phyloP scores from a whole-genome alignment of 176 grass and related monocot genomes.

The Paspalum notatum region DNA sequence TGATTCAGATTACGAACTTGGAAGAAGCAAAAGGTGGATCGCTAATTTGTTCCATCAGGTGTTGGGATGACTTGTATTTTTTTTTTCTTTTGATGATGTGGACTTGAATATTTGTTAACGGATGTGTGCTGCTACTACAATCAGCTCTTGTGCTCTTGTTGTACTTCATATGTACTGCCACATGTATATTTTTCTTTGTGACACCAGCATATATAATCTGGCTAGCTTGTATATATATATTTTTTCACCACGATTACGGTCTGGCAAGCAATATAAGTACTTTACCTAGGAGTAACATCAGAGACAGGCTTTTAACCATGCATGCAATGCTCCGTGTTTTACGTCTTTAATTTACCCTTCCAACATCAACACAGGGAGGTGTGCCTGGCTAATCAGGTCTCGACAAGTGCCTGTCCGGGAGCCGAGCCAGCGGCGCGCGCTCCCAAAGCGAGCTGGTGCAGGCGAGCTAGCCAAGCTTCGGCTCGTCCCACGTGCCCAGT shows the following conservation, averaged over 20 bases:
- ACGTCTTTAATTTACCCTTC: background rate
- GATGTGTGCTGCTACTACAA: background rate
- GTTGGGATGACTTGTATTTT: background rate
- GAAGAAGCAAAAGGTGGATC: background rate
- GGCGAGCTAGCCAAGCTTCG: constrained; percentile 18
- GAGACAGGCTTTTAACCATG: background rate
- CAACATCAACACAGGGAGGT: constrained; percentile 42
- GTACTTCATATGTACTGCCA: background rate
- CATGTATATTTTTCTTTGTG: background rate
- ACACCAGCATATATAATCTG: background rate
- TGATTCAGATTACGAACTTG: background rate
- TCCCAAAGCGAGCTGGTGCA: constrained; percentile 30
- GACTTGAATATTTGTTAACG: background rate
- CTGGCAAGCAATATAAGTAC: background rate
- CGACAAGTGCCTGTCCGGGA: constrained; percentile 41
- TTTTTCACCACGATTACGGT: background rate
- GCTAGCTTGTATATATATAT: background rate
- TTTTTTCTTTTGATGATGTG: background rate
- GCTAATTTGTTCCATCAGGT: background rate
- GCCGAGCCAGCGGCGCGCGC: constrained; percentile 7
- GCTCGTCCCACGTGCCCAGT: constrained; percentile 34
- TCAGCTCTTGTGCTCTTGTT: background rate
- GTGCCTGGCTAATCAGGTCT: constrained; percentile 28
- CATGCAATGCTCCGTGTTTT: background rate
- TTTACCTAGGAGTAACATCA: constrained; percentile 19